Evolutionary conservation across 371 early-diverging fungal species (phyloP).

Genomic region (Saksenaea oblongispora): DNA sequence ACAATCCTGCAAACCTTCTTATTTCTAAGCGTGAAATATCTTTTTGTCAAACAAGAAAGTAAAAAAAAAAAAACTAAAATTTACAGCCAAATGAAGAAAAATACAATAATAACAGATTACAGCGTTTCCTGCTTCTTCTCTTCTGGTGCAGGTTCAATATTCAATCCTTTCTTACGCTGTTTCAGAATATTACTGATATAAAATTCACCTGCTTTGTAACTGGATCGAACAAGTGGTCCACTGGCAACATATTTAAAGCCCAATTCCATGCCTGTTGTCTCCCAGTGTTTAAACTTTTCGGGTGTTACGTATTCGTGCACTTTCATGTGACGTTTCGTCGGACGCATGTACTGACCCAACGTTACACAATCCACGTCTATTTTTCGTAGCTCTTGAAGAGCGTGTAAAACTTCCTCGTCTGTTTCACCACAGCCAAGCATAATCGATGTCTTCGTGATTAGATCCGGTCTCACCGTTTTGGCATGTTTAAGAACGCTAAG

Average conservation of each 20-base stretch:
- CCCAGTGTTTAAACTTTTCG: conserved; percentile 92
- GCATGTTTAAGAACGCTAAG: conserved; percentile 87
- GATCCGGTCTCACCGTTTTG: conserved; percentile 72
- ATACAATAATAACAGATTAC: background rate
- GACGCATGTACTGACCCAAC: conserved; percentile 99
- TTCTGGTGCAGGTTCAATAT: conserved; percentile 10
- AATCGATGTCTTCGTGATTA: conserved; percentile 96
- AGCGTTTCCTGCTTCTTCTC: conserved; percentile 1
- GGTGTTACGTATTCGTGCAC: conserved; percentile 94
- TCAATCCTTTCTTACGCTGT: conserved; percentile 45
- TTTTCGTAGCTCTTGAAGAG: conserved; percentile 84
- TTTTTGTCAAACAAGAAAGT: background rate
- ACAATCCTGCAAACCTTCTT: background rate
- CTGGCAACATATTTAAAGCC: conserved; percentile 96
- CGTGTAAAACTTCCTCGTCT: conserved; percentile 88
- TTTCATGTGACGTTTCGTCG: conserved; percentile 98
- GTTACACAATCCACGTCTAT: conserved; percentile 95
- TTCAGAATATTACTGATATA: conserved; percentile 89
- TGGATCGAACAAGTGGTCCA: conserved; percentile 94
- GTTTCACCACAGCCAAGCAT: conserved; percentile 98
- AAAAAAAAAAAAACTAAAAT: background rate
- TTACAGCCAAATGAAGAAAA: background rate
- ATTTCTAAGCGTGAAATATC: background rate
- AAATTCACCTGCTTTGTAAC: conserved; percentile 98
- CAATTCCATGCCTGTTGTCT: conserved; percentile 75